Evolutionary conservation across 2,329 filamentous ascomycete species (phyloP), one percentile per base, ranked within the genome.

Genomic region (Ophidiomyces ophidiicola): DNA sequence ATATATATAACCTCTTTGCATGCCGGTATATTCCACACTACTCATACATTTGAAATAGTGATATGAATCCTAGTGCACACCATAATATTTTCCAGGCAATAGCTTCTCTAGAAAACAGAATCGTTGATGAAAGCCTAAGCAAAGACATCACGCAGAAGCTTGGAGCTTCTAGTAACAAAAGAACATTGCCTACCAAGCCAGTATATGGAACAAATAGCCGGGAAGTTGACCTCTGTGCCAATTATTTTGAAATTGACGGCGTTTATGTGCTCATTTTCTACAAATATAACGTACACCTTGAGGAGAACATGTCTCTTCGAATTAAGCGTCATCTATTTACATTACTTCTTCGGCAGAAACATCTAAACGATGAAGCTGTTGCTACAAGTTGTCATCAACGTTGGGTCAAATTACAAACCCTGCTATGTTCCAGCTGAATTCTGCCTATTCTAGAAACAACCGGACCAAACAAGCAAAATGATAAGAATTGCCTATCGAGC

Each of bases 401-500:
- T 80, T 5, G 80, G 80, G 2, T 72, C 59, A 7, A 51, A 52
- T 0, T 58, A 63, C 0, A 71, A 69, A 7, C 76, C 79, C 0
- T 66, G 66, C 0, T 84, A 80, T 47, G 58, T 82, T 26, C 80
- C 82, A 0, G 71, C 74, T 0, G 79, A 87, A 53, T 61, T 76
- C 5, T 76, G 81, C 44, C 62, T 4, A 69, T 90, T 3, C 52
- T 76, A 6, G 67, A 72, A 1, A 81, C 67, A 56, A 0, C 61
- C 69, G 0, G 58, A 67, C 0, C 79, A 87, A 52, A 82, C 80
- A 0, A 66, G 70, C 0, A 51, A 61, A 0, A 87, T 90, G 82
- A 74, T 88, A 32, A 61, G 60, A 0, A 82, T 84, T 53, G 80
- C 84, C 1, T 82, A 80, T 41, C 72, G 80, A 2, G 61, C 62